Base-by-base conservation (phyloP, 257 asterid species). In the Lycium barbarum region DNA sequence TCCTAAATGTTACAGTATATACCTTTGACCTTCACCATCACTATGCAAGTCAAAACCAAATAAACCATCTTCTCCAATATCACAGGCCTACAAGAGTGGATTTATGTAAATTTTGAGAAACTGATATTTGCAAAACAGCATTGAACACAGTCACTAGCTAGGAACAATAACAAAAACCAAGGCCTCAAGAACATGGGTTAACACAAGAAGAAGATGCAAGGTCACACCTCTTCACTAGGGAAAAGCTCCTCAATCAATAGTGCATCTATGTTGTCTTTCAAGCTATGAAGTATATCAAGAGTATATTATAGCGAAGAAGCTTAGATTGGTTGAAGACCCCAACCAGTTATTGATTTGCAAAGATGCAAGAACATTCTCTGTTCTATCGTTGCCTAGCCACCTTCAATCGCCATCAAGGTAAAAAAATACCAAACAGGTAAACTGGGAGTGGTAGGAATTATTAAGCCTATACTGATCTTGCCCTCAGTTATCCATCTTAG, bases 11-110 rank as follows among this genome's bases (percentile, higher is more conserved):
- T 18, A 86, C 7, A 20, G 83, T 54, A 82, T 84, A 55, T 81
- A 94, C 97, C 96, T 90, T 85, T 91, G 96, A 84, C 98, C 96
- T 18, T 91, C 96, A 76, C 98, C 97, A 36, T 93, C 97, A 85
- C 98, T 94, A 78, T 93, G 98, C 93, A 93, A 85, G 90, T 94
- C 97, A 83, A 94, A 94, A 45, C 92, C 88, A 86, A 91, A 90
- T 72, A 94, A 86, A 40, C 98, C 98, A 83, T 94, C 94, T 67
- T 94, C 96, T 85, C 92, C 95, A 51, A 86, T 83, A 83, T 93
- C 95, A 82, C 98, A 93, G 58, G 97, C 98, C 98, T 94, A 90
- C 88, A 80, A 49, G 85, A 35, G 83, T 15, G 40, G 49, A 68
- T 57, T 86, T 57, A 55, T 38, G 53, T 51, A 51, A 26, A 76